A percentile compares a stretch with the other conserved stretches of the same genome.
These are phyloP conservation scores for Corymbia citriodora DNA, from an alignment of 441 rosid species.

Conservation along the genomic window DNA sequence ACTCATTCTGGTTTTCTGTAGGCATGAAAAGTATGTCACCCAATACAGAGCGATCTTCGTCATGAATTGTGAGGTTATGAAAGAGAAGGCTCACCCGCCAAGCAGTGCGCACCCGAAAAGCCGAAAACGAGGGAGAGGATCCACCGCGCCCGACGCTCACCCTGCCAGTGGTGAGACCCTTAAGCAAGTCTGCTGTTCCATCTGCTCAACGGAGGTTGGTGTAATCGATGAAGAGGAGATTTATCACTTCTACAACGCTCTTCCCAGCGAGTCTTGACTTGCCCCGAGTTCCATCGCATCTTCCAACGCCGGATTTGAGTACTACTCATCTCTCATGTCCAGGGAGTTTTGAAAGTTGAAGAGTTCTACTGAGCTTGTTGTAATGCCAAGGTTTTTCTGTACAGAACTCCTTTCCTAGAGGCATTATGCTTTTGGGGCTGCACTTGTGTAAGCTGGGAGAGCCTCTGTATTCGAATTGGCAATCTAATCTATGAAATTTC, in stretches of 20 bases:
- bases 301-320: not conserved
- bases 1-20: slow-evolving; percentile 14
- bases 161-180: slow-evolving; percentile 8
- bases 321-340: not conserved
- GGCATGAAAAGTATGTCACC: slow-evolving; percentile 64
- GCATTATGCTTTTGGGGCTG: not conserved
- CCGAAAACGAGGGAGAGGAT: slow-evolving; percentile 36
- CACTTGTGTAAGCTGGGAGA: not conserved
- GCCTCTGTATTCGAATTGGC: not conserved
- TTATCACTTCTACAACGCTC: slow-evolving; percentile 66
- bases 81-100: slow-evolving; percentile 8
- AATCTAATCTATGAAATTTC: not conserved
- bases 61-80: slow-evolving; percentile 46
- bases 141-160: slow-evolving; percentile 12
- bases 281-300: not conserved
- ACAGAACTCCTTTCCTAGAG: not conserved
- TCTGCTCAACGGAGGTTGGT: slow-evolving; percentile 58
- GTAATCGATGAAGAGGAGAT: slow-evolving; percentile 58
- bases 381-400: not conserved
- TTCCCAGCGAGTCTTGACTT: slow-evolving; percentile 57
- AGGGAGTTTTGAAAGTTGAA: not conserved
- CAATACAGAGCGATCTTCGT: slow-evolving; percentile 70
- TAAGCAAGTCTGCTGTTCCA: slow-evolving; percentile 42
- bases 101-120: slow-evolving; percentile 5
- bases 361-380: not conserved